A percentile compares a stretch with the other conserved stretches of the same genome.
Evolutionary conservation across 192 early-diverging fungal species (phyloP).

Genomic region (Linnemannia elongata): DNA sequence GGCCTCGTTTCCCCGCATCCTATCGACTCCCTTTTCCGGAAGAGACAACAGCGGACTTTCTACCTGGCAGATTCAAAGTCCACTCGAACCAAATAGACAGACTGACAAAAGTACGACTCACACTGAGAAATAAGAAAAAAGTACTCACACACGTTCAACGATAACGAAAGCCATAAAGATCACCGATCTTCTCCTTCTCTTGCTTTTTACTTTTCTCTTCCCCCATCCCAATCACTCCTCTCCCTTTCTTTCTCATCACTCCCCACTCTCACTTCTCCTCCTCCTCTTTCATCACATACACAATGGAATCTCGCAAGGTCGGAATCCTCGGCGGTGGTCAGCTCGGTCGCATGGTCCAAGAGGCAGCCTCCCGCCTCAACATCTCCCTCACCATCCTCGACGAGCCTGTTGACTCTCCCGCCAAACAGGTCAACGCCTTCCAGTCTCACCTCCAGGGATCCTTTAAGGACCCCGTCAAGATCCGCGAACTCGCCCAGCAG

Average conservation of each 20-base stretch:
- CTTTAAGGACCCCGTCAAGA: slow-evolving; percentile 86
- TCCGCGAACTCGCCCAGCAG: slow-evolving; percentile 79
- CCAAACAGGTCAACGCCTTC: slow-evolving; percentile 83
- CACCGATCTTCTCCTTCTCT: background rate
- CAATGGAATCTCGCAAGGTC: slow-evolving; percentile 66
- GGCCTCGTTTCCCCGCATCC: slow-evolving; percentile 1
- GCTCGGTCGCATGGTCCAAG: slow-evolving; percentile 97
- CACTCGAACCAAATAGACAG: too few species aligned
- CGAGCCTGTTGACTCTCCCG: slow-evolving; percentile 78
- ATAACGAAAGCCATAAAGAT: background rate
- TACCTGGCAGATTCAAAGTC: background rate
- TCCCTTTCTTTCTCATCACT: background rate
- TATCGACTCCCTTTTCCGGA: background rate
- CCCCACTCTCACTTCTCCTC: background rate
- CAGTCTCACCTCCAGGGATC: slow-evolving; percentile 81
- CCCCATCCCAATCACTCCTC: background rate
- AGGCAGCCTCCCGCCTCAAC: slow-evolving; percentile 94
- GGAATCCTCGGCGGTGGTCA: slow-evolving; percentile 88
- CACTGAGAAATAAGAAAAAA: background rate
- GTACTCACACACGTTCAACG: background rate
- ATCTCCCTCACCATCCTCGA: slow-evolving; percentile 90
- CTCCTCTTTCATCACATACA: background rate
- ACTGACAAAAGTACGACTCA: background rate
- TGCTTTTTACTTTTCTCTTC: background rate
- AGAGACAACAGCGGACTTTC: slow-evolving; percentile 1